Conservation (phyloP, 2,329 filamentous ascomycete species). For the Erysiphe pulchra region DNA sequence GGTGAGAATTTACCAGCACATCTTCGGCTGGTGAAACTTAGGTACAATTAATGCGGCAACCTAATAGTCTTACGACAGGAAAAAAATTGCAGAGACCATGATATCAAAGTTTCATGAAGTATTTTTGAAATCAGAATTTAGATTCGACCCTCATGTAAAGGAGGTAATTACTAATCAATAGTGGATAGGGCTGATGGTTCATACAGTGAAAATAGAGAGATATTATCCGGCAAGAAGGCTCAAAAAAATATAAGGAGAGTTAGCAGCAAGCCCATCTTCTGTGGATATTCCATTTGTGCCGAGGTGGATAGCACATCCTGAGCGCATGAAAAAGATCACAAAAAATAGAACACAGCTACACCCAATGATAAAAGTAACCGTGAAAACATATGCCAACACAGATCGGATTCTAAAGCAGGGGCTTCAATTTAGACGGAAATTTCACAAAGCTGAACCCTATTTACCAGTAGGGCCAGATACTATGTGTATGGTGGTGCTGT, state of each 20-base stretch:
- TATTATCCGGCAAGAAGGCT: neutral
- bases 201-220: neutral
- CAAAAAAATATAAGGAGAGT: neutral
- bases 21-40: neutral
- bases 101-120: neutral
- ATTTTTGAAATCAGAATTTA: neutral
- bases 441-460: neutral
- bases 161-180: neutral
- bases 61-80: neutral
- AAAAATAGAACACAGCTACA: neutral
- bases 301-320: neutral
- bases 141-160: neutral
- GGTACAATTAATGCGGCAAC: neutral
- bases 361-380: neutral
- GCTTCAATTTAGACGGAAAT: neutral
- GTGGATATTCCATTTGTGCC: neutral
- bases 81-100: neutral
- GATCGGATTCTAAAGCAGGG: neutral
- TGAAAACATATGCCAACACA: neutral
- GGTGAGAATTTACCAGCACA: neutral
- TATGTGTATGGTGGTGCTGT: neutral
- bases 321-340: neutral
- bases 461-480: neutral
- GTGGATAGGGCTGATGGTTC: neutral
- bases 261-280: neutral